Conservation (phyloP, 768 basidiomycete species). For the Amanita jacksonii region DNA sequence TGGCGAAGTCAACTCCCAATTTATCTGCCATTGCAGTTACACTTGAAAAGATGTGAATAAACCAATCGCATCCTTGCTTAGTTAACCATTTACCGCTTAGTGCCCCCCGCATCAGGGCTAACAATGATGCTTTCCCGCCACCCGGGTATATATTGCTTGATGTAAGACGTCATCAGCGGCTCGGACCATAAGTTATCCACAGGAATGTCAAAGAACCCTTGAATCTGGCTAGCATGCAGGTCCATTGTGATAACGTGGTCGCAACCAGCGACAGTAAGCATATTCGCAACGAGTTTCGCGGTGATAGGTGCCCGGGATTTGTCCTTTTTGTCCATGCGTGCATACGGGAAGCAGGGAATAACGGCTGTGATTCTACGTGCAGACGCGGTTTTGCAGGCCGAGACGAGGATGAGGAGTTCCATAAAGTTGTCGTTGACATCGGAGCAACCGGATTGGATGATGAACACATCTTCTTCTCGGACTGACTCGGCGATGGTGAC, state of each 20-base stretch:
- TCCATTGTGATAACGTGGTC: constrained; percentile 99
- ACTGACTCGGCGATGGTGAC: constrained; percentile 94
- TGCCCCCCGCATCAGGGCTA: constrained; percentile 95
- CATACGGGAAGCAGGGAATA: constrained; percentile 96
- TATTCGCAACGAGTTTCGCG: constrained; percentile 96
- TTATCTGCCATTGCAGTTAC: constrained; percentile 95
- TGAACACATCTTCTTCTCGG: constrained; percentile 97
- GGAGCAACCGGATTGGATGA: constrained; percentile 84
- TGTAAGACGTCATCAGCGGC: constrained; percentile 89
- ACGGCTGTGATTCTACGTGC: constrained; percentile 95
- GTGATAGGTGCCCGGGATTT: constrained; percentile 94
- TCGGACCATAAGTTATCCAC: constrained; percentile 97
- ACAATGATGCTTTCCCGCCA: constrained; percentile 89
- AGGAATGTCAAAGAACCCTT: constrained; percentile 98
- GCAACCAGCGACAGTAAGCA: constrained; percentile 93
- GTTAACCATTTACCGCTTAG: constrained; percentile 71
- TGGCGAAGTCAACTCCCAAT: constrained; percentile 88
- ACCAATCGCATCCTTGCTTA: neutral
- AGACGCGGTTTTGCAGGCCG: constrained; percentile 94
- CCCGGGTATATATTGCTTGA: constrained; percentile 76
- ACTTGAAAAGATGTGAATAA: constrained; percentile 29
- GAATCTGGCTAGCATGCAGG: constrained; percentile 94
- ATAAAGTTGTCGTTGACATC: constrained; percentile 96
- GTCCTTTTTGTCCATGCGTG: constrained; percentile 98
- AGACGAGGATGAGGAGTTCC: constrained; percentile 98